Evolutionary conservation across 176 grass and related monocot species (phyloP), one percentile per base, ranked within the genome.

Genomic region (Alopecurus myosuroides): DNA sequence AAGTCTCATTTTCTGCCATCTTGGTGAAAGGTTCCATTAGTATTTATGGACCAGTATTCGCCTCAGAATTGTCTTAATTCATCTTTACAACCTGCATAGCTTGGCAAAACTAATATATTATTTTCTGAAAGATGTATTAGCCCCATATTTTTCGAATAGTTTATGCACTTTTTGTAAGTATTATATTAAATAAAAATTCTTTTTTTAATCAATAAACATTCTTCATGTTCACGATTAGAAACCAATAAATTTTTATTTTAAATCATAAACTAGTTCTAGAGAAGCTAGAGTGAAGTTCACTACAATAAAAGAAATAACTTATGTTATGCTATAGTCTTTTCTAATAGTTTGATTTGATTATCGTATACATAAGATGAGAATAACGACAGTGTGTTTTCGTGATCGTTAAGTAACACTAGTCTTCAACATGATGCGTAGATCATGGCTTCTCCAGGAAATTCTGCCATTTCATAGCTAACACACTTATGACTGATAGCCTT

Each of bases 1-100:
- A 17, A 78, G 86, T 73, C 76, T 94, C 88, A 34, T 81, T 86
- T 85, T 95, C 93, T 77, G 65, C 83, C 93, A 95, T 92, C 51
- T 85, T 76, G 48, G 48, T 48, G 52, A 74, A 73, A 82, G 77
- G 19, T 4, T 36, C 63, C 49, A 77, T 73, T 77, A 66, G 25
- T 84, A 42, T 69, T 86, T 70, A 77, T 70, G 60, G 74, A 48
- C 75, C 68, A 28, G 20, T 78, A 40, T 82, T 88, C 50, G 5
- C 62, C 35, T 64, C 63, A 73, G 48, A 66, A 71, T 80, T 48
- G 9, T 79, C 30, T 74, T 15, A 25, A 73, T 74, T 78, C 84
- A 91, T 77, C 36, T 44, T 20, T 55, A 31, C 57, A 62, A 66
- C 72, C 55, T 78, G 37, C 52, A 81, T n/a, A n/a, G n/a, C n/a